Evolutionary conservation across 2,329 filamentous ascomycete species (phyloP).

Genomic region (Botrytis elliptica): DNA sequence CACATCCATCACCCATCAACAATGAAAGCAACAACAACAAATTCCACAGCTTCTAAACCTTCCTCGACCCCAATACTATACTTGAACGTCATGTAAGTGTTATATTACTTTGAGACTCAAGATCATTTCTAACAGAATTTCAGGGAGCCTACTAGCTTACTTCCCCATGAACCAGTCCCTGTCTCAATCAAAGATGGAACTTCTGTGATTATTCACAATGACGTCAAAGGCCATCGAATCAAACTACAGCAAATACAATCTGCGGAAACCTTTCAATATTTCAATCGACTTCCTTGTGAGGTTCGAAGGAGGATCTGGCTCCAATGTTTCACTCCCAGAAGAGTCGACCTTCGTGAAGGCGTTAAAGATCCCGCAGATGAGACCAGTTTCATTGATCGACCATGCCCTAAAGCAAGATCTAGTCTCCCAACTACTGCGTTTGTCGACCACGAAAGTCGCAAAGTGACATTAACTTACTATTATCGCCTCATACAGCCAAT

Average conservation of each 20-base stretch:
- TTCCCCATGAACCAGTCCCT: neutral
- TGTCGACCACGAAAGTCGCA: slow-evolving; percentile 2
- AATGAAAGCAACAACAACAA: too few species aligned
- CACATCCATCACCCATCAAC: too few species aligned
- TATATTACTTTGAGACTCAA: neutral
- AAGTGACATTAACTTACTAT: neutral
- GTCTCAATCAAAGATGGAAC: neutral
- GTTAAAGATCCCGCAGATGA: neutral
- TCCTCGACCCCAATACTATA: neutral
- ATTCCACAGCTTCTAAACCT: neutral
- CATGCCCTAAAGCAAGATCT: neutral
- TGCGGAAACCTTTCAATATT: neutral
- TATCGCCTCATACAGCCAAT: neutral
- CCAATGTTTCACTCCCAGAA: neutral
- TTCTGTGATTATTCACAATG: neutral
- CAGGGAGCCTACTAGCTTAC: neutral
- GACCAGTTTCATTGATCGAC: neutral
- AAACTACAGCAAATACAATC: neutral
- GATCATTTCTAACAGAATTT: neutral
- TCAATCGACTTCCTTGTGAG: neutral
- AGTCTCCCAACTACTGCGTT: neutral
- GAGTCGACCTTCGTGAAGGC: slow-evolving; percentile 6
- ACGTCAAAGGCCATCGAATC: too few species aligned
- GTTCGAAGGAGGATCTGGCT: neutral
- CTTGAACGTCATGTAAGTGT: neutral